phyloP scores from a whole-genome alignment of 148 eudicot genomes.

The Rhododendron vialii region DNA sequence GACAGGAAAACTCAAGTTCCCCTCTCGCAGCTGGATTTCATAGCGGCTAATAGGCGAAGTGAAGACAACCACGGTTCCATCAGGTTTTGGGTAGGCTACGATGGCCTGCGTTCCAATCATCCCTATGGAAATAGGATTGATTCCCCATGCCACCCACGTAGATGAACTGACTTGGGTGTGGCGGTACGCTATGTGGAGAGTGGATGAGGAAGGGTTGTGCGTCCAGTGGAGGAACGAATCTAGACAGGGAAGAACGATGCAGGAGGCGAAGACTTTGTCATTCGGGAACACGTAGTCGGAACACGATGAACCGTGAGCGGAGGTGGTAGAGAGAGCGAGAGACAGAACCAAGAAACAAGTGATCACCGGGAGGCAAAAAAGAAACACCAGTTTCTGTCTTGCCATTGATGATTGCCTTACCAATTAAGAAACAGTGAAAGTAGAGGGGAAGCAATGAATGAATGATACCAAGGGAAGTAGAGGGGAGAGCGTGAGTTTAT shows the following conservation, averaged over 20 bases:
- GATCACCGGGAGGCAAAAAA: not conserved
- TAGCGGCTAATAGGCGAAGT: not conserved
- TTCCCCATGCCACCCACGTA: slow-evolving; percentile 18
- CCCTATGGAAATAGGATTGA: slow-evolving; percentile 10
- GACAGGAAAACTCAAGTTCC: not conserved
- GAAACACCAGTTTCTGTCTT: not conserved
- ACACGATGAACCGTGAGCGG: not conserved
- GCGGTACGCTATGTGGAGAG: slow-evolving; percentile 22
- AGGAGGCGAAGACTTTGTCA: slow-evolving; percentile 11
- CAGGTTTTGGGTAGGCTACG: not conserved
- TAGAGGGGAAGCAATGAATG: not conserved
- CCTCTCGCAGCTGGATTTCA: not conserved
- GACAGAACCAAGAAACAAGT: not conserved
- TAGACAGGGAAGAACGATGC: slow-evolving; percentile 13
- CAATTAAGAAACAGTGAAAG: not conserved
- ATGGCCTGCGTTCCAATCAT: not conserved
- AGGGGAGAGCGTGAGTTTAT: not conserved
- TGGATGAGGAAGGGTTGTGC: slow-evolving; percentile 17
- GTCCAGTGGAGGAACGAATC: slow-evolving; percentile 28
- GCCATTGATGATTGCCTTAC: not conserved
- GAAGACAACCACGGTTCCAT: not conserved
- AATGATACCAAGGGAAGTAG: not conserved
- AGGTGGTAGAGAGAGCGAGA: not conserved
- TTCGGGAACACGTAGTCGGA: slow-evolving; percentile 7
- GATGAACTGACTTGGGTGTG: slow-evolving; percentile 7